phyloP scores from a whole-genome alignment of 1,284 basidiomycete genomes.

The Pisolithus thermaeus region DNA sequence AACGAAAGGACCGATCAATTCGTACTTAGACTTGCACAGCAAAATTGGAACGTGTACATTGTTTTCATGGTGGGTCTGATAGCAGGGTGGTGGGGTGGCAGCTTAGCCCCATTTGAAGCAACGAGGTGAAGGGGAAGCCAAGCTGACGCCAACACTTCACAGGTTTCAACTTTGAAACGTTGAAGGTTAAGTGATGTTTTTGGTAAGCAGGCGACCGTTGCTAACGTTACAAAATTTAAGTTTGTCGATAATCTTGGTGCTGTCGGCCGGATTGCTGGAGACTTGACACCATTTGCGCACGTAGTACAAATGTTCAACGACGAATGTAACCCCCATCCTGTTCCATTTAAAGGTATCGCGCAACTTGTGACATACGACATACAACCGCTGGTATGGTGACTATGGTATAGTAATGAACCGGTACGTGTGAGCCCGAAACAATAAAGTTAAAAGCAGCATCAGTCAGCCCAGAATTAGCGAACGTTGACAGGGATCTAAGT shows the following conservation, averaged over 20 bases:
- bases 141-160: background rate
- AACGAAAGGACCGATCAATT: too few relatives aligned
- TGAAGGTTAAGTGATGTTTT: background rate
- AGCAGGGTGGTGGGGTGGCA: too few relatives aligned
- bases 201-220: background rate
- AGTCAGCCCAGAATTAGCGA: background rate
- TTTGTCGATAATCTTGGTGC: too few relatives aligned
- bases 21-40: too few relatives aligned
- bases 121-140: background rate
- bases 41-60: too few relatives aligned
- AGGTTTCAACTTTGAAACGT: background rate
- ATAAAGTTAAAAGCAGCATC: constrained; percentile 17
- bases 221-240: background rate
- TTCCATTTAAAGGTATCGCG: background rate
- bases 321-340: background rate
- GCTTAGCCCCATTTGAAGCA: background rate
- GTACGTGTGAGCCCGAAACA: constrained; percentile 12
- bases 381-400: constrained; percentile 12
- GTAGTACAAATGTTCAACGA: too few relatives aligned
- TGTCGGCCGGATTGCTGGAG: too few relatives aligned
- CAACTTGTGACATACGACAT: constrained; percentile 8
- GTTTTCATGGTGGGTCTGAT: too few relatives aligned
- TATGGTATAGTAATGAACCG: constrained; percentile 24
- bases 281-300: too few relatives aligned
- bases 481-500: constrained; percentile 27